Conservation (phyloP, 192 early-diverging fungal genomes). For the Mycoemilia scoparia region DNA sequence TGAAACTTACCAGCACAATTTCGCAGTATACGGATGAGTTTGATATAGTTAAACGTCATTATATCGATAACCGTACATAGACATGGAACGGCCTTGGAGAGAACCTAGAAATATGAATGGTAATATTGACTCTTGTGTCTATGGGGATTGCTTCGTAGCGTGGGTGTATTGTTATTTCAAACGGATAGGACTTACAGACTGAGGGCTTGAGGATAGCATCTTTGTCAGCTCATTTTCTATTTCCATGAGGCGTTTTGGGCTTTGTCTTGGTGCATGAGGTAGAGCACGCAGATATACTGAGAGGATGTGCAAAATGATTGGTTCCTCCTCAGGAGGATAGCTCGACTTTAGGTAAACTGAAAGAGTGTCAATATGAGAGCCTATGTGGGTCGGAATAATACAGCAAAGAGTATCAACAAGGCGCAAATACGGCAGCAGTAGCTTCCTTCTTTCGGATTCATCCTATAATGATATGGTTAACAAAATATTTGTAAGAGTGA, state of each 20-base stretch:
- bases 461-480: no score
- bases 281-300: no score
- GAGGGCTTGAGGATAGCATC: constrained; percentile 35
- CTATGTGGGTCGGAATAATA: constrained; percentile 33
- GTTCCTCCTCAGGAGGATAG: constrained; percentile 26
- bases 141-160: background rate
- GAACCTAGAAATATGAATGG: no score
- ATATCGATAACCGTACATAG: constrained; percentile 47
- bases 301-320: constrained; percentile 25
- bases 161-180: background rate
- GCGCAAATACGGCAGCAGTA: constrained; percentile 28
- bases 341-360: constrained; percentile 34
- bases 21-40: constrained; percentile 30
- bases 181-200: constrained; percentile 8
- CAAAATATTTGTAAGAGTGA: no score
- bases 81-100: constrained; percentile 49
- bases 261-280: constrained; percentile 27
- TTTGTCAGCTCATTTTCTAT: constrained; percentile 43
- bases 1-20: constrained; percentile 13
- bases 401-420: constrained; percentile 31
- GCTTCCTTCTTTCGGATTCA: no score
- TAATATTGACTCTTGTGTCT: background rate
- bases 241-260: constrained; percentile 29
- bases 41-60: constrained; percentile 32
- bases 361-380: constrained; percentile 28